Evolutionary conservation across 2,329 filamentous ascomycete genomes (phyloP).

Genomic region (Fonsecaea monophora): DNA sequence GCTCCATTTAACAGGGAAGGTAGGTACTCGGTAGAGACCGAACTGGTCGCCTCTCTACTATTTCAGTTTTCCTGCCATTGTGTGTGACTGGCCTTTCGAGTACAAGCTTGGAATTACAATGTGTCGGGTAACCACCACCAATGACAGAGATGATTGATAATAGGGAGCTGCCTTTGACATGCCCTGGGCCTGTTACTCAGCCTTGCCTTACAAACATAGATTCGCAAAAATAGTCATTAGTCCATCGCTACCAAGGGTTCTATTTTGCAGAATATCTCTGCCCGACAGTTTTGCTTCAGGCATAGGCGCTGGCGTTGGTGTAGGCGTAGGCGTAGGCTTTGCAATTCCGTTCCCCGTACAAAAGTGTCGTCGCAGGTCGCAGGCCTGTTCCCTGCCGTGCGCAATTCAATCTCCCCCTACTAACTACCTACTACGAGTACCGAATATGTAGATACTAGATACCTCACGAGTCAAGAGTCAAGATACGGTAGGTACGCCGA

Average conservation of each 20-base stretch:
- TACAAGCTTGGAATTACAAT: too few species aligned
- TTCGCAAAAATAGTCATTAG: too few species aligned
- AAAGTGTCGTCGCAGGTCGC: not conserved
- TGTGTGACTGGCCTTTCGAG: not conserved
- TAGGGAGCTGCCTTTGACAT: not conserved
- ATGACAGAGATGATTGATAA: too few species aligned
- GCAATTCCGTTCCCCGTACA: not conserved
- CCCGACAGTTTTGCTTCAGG: not conserved
- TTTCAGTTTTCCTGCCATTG: not conserved
- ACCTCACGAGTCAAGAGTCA: not conserved
- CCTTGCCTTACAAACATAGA: not conserved
- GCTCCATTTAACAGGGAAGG: not conserved
- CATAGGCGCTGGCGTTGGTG: too few species aligned
- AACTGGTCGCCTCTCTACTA: not conserved
- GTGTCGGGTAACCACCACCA: too few species aligned
- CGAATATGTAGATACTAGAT: not conserved
- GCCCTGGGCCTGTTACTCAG: not conserved
- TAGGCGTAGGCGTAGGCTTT: not conserved
- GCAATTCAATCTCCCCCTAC: too few species aligned
- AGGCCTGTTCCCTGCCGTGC: not conserved
- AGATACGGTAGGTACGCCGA: not conserved
- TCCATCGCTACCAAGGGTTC: too few species aligned
- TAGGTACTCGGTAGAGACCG: not conserved
- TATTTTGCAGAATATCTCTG: too few species aligned
- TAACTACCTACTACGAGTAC: not conserved